Base-by-base conservation (phyloP, 2,329 filamentous ascomycete species). In the Nectriaceae sp. region DNA sequence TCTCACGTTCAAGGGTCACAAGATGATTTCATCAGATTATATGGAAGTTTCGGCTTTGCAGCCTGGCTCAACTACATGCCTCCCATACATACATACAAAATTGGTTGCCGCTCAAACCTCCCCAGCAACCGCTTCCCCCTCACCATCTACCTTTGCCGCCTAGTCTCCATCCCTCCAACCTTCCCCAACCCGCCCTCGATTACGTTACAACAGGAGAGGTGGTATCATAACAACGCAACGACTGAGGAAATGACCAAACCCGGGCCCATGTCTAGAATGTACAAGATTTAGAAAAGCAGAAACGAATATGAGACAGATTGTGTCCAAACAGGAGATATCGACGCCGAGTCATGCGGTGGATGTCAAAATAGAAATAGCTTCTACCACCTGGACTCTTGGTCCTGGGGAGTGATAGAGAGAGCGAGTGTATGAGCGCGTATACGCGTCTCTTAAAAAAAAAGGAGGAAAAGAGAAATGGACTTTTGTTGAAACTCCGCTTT, bases 191-290 rank as follows among this genome's bases (percentile, higher is more conserved):
- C 50, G 26, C 40, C 15, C 10, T 3, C 45, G 26, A 47, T 44
- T 38, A 43, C 47, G 45, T 46, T 51, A 47, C 44, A 21, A 16
- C 33, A 36, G 33, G 16, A 55, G 53, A 21, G 61, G 50, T 65
- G 60, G 54, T 60, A 62, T 67, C 62, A 58, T 59, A 61, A 52
- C 44, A 58, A 62, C 54, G 51, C 59, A 54, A 54, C 46, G 39
- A 54, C 52, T 49, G 37, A 54, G 56, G 57, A 55, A 64, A 54
- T 47, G 60, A 58, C 64, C 64, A 57, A 53, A 60, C 63, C 60
- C 54, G 60, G 61, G 61, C 60, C 61, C 47, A 48, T 52, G 55
- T 67, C 65, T 68, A 66, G 59, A 64, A 69, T 68, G 60, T 66
- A 69, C 62, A 66, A 47, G 50, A 62, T 46, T 46, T 44, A 51